Conservation (phyloP, 2,329 filamentous ascomycete genomes). For the Stagonosporopsis chrysanthemi region DNA sequence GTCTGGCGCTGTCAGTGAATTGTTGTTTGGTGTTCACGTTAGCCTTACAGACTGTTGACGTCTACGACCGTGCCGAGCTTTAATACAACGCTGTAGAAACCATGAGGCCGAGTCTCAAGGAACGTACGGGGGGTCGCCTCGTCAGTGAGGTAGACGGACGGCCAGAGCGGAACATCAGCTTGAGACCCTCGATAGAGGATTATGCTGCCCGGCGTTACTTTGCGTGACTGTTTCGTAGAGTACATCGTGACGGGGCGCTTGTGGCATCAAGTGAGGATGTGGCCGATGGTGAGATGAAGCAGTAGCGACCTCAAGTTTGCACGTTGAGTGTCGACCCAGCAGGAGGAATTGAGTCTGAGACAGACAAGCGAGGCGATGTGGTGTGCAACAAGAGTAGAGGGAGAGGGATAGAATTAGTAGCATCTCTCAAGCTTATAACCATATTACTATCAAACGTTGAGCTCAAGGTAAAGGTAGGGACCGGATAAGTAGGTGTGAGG, state of each 20-base stretch:
- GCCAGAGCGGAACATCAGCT: not conserved
- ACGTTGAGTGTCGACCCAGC: not conserved
- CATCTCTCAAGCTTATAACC: not conserved
- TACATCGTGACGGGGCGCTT: not conserved
- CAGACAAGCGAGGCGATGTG: too few relatives aligned
- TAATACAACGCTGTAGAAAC: slow-evolving; percentile 19
- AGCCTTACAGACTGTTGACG: not conserved
- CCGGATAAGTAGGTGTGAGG: not conserved
- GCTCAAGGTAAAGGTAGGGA: slow-evolving; percentile 10
- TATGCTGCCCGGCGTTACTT: not conserved
- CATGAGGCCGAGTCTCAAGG: slow-evolving; percentile 16
- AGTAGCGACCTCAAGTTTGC: not conserved
- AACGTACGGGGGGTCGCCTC: slow-evolving; percentile 24
- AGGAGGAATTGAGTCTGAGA: not conserved
- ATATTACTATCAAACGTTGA: not conserved
- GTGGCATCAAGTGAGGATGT: not conserved
- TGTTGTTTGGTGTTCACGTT: not conserved
- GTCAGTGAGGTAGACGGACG: slow-evolving; percentile 22
- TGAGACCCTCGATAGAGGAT: slow-evolving; percentile 1
- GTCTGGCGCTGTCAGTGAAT: slow-evolving; percentile 23
- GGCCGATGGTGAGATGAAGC: too few relatives aligned
- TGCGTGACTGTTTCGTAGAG: not conserved
- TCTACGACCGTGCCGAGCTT: not conserved
- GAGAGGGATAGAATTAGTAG: not conserved
- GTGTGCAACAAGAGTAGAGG: not conserved